Conservation (phyloP, 768 basidiomycete species). For the Naematelia encephala region DNA sequence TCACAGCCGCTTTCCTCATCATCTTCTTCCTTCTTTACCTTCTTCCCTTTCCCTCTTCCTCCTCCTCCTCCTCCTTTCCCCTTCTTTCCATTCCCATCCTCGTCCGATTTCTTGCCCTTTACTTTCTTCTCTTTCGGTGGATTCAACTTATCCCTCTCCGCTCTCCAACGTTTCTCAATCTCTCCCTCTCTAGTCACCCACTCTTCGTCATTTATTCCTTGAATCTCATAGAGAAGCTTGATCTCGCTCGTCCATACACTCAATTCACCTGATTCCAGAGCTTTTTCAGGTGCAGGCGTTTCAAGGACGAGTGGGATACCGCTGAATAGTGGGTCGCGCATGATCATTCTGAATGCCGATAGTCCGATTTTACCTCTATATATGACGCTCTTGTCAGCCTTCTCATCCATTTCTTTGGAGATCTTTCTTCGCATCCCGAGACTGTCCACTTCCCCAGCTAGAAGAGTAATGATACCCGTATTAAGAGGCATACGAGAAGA, state of each 20-base stretch:
- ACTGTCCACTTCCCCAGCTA: too few relatives aligned
- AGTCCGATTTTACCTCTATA: conserved; percentile 67
- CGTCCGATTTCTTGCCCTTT: conserved; percentile 18
- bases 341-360: conserved; percentile 61
- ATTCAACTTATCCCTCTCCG: conserved; percentile 37
- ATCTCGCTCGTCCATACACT: conserved; percentile 75
- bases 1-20: neutral
- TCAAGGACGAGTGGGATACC: conserved; percentile 77
- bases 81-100: conserved; percentile 22
- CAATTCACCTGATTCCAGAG: conserved; percentile 35
- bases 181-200: conserved; percentile 32
- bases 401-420: too few relatives aligned
- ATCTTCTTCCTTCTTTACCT: neutral
- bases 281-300: conserved; percentile 67
- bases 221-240: conserved; percentile 57
- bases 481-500: too few relatives aligned
- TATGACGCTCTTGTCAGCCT: too few relatives aligned
- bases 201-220: conserved; percentile 38
- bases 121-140: conserved; percentile 30
- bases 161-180: conserved; percentile 38
- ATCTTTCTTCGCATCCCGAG: too few relatives aligned
- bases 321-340: conserved; percentile 66
- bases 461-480: too few relatives aligned
- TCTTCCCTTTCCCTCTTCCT: neutral
- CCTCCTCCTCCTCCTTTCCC: neutral